Conservation (phyloP, 1,284 basidiomycete genomes). For the Sporisorium exsertum region DNA sequence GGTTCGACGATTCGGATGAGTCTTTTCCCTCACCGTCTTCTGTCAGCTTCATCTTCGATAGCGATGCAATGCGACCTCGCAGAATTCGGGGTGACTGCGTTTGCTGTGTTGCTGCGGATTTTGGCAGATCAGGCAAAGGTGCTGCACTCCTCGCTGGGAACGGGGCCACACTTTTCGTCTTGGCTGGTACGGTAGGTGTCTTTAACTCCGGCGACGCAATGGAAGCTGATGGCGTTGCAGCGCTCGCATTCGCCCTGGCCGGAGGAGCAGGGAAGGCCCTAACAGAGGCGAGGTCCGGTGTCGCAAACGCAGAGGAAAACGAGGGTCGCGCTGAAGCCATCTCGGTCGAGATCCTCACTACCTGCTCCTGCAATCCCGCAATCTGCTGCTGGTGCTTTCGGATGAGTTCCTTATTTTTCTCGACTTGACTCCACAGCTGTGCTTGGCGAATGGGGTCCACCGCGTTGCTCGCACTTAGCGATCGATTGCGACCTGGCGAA, state of each 20-base stretch:
- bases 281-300: constrained; percentile 12
- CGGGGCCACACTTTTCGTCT: not conserved
- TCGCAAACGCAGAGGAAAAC: constrained; percentile 12
- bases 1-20: not conserved
- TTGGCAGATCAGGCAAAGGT: not conserved
- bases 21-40: constrained; percentile 2
- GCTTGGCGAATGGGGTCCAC: constrained; percentile 29
- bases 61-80: constrained; percentile 25
- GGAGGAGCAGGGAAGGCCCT: constrained; percentile 12
- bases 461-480: constrained; percentile 26
- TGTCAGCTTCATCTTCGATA: constrained; percentile 18
- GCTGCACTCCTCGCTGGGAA: constrained; percentile 4
- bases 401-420: constrained; percentile 36
- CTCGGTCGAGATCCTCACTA: constrained; percentile 39
- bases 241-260: not conserved
- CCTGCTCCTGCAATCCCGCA: constrained; percentile 34
- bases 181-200: constrained; percentile 20
- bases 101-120: not conserved
- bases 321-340: constrained; percentile 32
- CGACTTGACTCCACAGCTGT: constrained; percentile 39
- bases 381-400: constrained; percentile 42
- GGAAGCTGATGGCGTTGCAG: constrained; percentile 5
- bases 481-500: constrained; percentile 23
- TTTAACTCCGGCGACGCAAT: constrained; percentile 3
- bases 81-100: constrained; percentile 13